phyloP scores from a whole-genome alignment of 768 basidiomycete species.

The Mycena latifolia region DNA sequence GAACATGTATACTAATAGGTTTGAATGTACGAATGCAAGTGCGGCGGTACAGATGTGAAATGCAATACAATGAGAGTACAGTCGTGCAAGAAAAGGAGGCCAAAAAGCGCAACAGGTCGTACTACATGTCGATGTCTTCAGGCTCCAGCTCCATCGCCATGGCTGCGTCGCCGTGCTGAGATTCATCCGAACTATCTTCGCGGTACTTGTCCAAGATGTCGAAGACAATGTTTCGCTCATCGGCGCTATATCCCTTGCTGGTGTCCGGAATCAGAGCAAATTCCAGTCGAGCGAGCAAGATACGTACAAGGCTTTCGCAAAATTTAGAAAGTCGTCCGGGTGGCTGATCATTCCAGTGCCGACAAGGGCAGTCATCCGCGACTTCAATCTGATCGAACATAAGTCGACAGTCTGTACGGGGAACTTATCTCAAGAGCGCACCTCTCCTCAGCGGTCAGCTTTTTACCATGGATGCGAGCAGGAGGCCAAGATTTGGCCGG shows the following conservation, averaged over 20 bases:
- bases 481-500: slow-evolving; percentile 20
- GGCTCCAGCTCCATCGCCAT: slow-evolving; percentile 17
- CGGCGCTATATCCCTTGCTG: slow-evolving; percentile 50
- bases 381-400: slow-evolving; percentile 55
- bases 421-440: slow-evolving; percentile 43
- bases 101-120: no score
- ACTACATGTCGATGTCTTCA: slow-evolving; percentile 29
- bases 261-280: slow-evolving; percentile 39
- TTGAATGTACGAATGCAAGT: background rate
- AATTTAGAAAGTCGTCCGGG: slow-evolving; percentile 63
- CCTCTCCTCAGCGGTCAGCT: slow-evolving; percentile 43
- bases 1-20: background rate
- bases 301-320: slow-evolving; percentile 77
- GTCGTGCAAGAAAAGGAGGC: background rate
- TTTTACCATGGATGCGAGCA: slow-evolving; percentile 1
- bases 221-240: slow-evolving; percentile 57
- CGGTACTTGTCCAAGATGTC: slow-evolving; percentile 53
- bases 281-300: slow-evolving; percentile 17
- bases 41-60: background rate
- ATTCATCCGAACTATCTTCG: background rate
- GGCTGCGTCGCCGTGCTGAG: background rate
- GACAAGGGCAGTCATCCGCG: slow-evolving; percentile 71
- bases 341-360: slow-evolving; percentile 70
- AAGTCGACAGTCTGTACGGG: slow-evolving; percentile 5
- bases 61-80: slow-evolving; percentile 6